Base-by-base conservation (phyloP, 1,284 basidiomycete species). In the Pulchroboletus neoregius region DNA sequence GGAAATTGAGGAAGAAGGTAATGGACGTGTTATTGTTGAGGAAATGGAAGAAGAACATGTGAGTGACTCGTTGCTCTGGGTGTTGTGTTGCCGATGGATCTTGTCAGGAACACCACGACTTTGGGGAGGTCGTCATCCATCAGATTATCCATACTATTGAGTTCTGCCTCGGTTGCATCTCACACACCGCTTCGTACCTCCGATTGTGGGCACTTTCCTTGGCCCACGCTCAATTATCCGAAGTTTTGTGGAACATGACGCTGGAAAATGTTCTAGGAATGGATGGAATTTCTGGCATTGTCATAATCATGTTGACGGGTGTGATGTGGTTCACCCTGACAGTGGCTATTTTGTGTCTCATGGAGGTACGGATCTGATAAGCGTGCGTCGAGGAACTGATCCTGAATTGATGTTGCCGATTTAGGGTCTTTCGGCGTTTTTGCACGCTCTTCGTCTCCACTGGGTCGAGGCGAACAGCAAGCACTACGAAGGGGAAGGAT, bases 381-480 rank as follows among this genome's bases (percentile, higher is more conserved):
- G 58, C 54, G 38, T 66, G 54, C 20, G 41, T 24, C n/a, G 15
- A 20, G 16, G 27, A 26, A 50, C 49, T 53, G 50, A 53, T 43
- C 23, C 30, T 22, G 20, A 45, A 43, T 26, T 34, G 40, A 45
- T 49, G 15, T 43, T 18, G 49, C 41, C 43, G 45, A 51, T 51
- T 48, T 57, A 91, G 87, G 94, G 94, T 55, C 74, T 96, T 42
- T 93, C 90, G 52, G 94, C 93, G 34, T 97, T 98, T 73, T 70
- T 99, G 61, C 95, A 99, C 68, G 94, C 95, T 7, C 78, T 99
- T 53, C 87, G 96, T 68, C 78, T 99, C 58, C 94, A 97, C 69
- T 98, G 95, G 94, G 94, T 97, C 54, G 94, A 98, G 70, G 89
- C 87, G 41, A 94, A 94, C 73, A 93, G 92, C 72, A 98, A 98